Percentiles rank a stretch among this genome's conserved stretches.
These are phyloP conservation scores for Paraphoma sp. DNA, from an alignment of 2,329 filamentous ascomycete genomes.

Conservation along the genomic window DNA sequence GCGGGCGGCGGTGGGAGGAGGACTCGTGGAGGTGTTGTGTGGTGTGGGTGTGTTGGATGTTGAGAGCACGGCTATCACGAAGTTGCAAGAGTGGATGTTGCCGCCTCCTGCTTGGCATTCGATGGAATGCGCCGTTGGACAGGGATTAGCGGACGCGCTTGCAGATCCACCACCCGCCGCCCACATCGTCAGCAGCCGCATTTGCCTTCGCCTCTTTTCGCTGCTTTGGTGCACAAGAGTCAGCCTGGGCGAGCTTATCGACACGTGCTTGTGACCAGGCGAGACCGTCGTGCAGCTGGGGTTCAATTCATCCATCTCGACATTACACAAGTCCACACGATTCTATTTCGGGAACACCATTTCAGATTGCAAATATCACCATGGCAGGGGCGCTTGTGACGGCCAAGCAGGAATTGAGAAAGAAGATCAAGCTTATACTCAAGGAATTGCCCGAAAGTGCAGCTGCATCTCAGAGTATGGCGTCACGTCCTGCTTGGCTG, in stretches of 20 bases:
- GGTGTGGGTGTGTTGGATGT: constrained; percentile 5
- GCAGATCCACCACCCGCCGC: constrained; percentile 35
- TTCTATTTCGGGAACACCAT: constrained; percentile 14
- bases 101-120: constrained; percentile 17
- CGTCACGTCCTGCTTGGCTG: too few relatives aligned
- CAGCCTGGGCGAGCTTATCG: constrained; percentile 9
- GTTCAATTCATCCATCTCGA: background rate
- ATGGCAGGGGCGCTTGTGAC: constrained; percentile 62
- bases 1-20: constrained; percentile 18
- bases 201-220: constrained; percentile 13
- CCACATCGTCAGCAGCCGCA: constrained; percentile 22
- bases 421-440: constrained; percentile 71
- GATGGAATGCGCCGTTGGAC: constrained; percentile 21
- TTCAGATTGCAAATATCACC: constrained; percentile 1
- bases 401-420: constrained; percentile 79
- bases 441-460: constrained; percentile 66
- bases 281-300: background rate
- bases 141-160: constrained; percentile 31
- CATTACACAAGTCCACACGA: background rate
- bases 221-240: constrained; percentile 2
- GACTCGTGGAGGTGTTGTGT: constrained; percentile 5
- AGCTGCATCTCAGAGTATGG: constrained; percentile 73
- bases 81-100: constrained; percentile 22
- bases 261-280: background rate
- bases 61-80: constrained; percentile 8